Evolutionary conservation across 2,329 filamentous ascomycete genomes (phyloP), one percentile per base, ranked within the genome.

Genomic region (Didymella pinodella): DNA sequence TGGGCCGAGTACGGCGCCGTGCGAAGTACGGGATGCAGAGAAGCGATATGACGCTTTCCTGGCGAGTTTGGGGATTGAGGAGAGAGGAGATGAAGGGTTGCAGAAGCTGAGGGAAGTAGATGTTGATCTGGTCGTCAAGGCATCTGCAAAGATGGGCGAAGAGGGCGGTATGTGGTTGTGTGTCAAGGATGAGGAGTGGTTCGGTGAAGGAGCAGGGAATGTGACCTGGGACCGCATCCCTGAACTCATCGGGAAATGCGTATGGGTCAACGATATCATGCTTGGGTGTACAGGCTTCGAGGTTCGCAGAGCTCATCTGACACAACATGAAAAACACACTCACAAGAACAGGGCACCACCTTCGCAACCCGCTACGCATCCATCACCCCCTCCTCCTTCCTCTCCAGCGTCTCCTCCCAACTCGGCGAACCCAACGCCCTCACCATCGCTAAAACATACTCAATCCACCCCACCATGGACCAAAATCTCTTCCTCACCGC

Each of bases 221-320:
- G 45, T 70, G 10, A 67, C 68, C 0, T 73, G 70, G 69, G 64
- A 70, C 25, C 54, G 50, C 7, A 43, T 67, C 8, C 59, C 61
- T 0, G 55, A 65, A 16, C 38, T 70, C 7, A 32, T 70, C 1
- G 61, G 54, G 11, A 50, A 58, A 2, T 72, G 67, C 34, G 59
- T 71, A 7, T 84, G 81, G 81, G 80, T 79, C 28, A 64, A 78
- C 29, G 74, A 75, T 18, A 60, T 83, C 11, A 64, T 83, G 11
- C 72, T 84, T 16, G 82, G 82, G 1, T 77, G 79, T 61, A 79
- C 79, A 25, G 72, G 36, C 3, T 40, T 40, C 7, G 36, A 40
- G 36, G n/a, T 31, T 8, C 11, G n/a, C 8, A 48, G 12, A 16
- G 16, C 12, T 16, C 32, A 16, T 34, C 5, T 5, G 6, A 34